Evolutionary conservation across 2,329 filamentous ascomycete species (phyloP), one percentile per base, ranked within the genome.

Genomic region (Monosporascus sp.): DNA sequence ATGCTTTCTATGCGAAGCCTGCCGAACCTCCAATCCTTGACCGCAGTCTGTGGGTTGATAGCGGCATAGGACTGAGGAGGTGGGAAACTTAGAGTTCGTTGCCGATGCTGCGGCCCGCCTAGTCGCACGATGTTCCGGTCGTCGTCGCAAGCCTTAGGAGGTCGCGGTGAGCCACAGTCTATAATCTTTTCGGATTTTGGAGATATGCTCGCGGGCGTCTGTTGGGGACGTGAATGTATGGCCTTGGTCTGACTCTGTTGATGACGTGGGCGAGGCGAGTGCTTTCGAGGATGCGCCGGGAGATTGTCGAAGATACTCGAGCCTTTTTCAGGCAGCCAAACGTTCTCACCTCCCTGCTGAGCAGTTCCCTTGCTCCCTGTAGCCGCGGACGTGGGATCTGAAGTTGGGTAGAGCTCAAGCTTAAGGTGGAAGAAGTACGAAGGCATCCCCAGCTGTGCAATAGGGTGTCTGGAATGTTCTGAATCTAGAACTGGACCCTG

Each of bases 1-100:
- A 96, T 84, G 64, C 89, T 89, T 68, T 93, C 85, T 43, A 97
- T 83, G 51, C 80, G 82, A 50, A 97, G 80, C n/a, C 76, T 77
- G 45, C 87, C 89, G 68, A 95, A 90, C 50, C 94, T 80, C 86
- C 89, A 93, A 69, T 97, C 93, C 51, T 71, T 74, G 3, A 72
- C 70, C 2, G 82, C 82, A 44, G 71, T 76, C 54, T 72, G 67
- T 2, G 76, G 76, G 17, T 72, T 71, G 51, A 81, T 72, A 3
- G 75, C 75, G 17, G 73, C 69, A 37, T 63, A 68, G 3, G 75
- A 68, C 14, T 70, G 64, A 43, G 76, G 77, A 60, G 66, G 74
- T 50, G 68, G 77, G 59, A 68, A 72, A 63, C 70, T 75, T 35
- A 67, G 62, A 1, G 70, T 66, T 55, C 73, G 68, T 45, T 72